phyloP scores from a whole-genome alignment of 148 eudicot genomes.

The Rhododendron ferrugineum region DNA sequence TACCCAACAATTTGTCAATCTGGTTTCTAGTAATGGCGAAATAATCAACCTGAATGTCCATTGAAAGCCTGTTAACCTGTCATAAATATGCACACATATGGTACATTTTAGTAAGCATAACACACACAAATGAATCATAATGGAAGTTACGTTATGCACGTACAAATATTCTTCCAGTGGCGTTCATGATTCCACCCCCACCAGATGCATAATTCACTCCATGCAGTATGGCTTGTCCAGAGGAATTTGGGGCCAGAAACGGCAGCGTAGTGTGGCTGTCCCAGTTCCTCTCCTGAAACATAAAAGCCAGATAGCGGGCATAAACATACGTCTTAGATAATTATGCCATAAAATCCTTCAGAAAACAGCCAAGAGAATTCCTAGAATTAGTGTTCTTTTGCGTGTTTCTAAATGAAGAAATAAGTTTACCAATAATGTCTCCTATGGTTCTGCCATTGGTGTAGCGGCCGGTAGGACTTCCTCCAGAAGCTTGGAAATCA shows the following conservation, averaged over 20 bases:
- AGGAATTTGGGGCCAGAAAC: slow-evolving; percentile 73
- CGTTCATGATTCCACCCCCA: slow-evolving; percentile 90
- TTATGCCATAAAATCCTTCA: background rate
- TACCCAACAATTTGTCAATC: slow-evolving; percentile 63
- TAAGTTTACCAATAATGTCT: slow-evolving; percentile 66
- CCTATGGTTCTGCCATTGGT: slow-evolving; percentile 93
- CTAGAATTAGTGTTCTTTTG: background rate
- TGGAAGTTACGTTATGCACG: slow-evolving; percentile 14
- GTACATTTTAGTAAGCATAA: background rate
- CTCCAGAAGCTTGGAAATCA: slow-evolving; percentile 75
- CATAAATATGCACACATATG: background rate
- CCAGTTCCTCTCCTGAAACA: slow-evolving; percentile 69
- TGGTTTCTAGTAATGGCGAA: slow-evolving; percentile 79
- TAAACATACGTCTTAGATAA: background rate
- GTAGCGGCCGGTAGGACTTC: slow-evolving; percentile 77
- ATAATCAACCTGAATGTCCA: slow-evolving; percentile 92
- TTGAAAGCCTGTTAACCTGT: slow-evolving; percentile 88
- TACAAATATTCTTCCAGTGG: slow-evolving; percentile 88
- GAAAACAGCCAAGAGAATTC: background rate
- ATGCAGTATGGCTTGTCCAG: slow-evolving; percentile 59
- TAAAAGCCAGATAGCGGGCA: background rate
- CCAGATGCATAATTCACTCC: slow-evolving; percentile 98
- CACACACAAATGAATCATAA: background rate
- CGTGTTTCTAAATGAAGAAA: background rate
- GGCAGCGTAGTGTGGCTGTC: slow-evolving; percentile 68